Percentiles rank a stretch among this genome's conserved stretches.
These are phyloP conservation scores for Clonostachys chloroleuca DNA, from an alignment of 2,329 filamentous ascomycete species.

Conservation along the genomic window DNA sequence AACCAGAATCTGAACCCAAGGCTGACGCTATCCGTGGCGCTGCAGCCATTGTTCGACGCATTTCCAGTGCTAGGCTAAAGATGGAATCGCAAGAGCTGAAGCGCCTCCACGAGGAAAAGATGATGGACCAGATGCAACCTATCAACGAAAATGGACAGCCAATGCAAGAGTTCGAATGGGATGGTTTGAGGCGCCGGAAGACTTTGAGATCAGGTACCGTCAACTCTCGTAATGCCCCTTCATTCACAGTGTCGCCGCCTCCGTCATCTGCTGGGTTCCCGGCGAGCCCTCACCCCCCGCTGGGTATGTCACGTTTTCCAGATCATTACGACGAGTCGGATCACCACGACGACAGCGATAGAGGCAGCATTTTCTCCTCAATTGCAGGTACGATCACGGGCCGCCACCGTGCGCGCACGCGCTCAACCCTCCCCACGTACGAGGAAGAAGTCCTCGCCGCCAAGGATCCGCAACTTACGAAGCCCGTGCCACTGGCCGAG, in stretches of 20 bases:
- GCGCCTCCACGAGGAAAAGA: constrained; percentile 74
- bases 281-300: constrained; percentile 58
- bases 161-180: constrained; percentile 67
- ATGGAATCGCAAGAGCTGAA: constrained; percentile 77
- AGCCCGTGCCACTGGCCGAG: constrained; percentile 59
- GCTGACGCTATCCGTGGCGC: constrained; percentile 92
- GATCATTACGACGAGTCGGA: constrained; percentile 49
- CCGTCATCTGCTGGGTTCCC: constrained; percentile 12
- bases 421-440: constrained; percentile 20
- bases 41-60: constrained; percentile 78
- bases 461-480: constrained; percentile 39
- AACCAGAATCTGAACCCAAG: constrained; percentile 94
- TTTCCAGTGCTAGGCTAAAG: constrained; percentile 71
- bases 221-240: constrained; percentile 3
- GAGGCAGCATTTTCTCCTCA: constrained; percentile 46
- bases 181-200: constrained; percentile 75
- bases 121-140: constrained; percentile 64
- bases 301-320: constrained; percentile 86
- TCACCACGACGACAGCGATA: constrained; percentile 35
- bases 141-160: constrained; percentile 71
- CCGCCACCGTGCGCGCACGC: constrained; percentile 22
- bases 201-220: constrained; percentile 34
- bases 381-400: constrained; percentile 52
- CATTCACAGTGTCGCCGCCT: constrained; percentile 16
- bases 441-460: constrained; percentile 23